A percentile compares a stretch with the other conserved stretches of the same genome.
phyloP scores from a whole-genome alignment of 2,329 filamentous ascomycete genomes.

The Purpureocillium takamizusanense region DNA sequence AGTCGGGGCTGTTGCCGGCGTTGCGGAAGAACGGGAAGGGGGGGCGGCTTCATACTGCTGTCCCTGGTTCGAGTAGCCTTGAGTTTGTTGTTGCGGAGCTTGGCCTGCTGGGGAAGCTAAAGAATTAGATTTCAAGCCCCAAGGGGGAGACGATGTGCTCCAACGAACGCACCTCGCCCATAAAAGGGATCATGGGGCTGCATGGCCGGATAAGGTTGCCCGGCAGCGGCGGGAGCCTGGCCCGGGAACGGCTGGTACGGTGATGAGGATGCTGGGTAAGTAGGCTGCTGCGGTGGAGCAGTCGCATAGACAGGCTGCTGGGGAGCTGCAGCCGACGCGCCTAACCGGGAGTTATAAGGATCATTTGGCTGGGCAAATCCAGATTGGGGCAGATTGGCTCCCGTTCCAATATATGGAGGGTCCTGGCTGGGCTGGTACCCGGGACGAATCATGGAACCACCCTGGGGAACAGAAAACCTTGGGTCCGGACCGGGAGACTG shows the following conservation, averaged over 20 bases:
- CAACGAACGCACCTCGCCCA: conserved; percentile 50
- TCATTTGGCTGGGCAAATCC: conserved; percentile 14
- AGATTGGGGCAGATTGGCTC: conserved; percentile 23
- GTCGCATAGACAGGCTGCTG: conserved; percentile 24
- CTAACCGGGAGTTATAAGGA: conserved; percentile 21
- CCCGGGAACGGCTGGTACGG: conserved; percentile 21
- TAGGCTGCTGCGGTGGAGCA: conserved; percentile 18
- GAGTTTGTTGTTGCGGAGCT: conserved; percentile 18
- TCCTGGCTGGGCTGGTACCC: conserved; percentile 20
- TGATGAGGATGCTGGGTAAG: conserved; percentile 20
- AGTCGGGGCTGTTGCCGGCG: conserved; percentile 29
- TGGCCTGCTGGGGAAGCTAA: conserved; percentile 44
- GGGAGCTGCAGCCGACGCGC: conserved; percentile 17
- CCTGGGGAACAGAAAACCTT: conserved; percentile 20
- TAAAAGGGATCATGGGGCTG: conserved; percentile 45
- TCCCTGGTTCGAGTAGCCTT: conserved; percentile 34
- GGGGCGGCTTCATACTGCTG: conserved; percentile 43
- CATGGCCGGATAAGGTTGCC: conserved; percentile 24
- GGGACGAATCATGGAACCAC: conserved; percentile 20
- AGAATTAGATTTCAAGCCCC: conserved; percentile 30
- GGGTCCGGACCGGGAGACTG: conserved; percentile 23
- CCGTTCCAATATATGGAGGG: conserved; percentile 24
- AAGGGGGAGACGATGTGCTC: conserved; percentile 12
- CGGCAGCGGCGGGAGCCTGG: conserved; percentile 24
- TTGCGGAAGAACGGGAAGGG: conserved; percentile 25